Evolutionary conservation across 257 asterid genomes (phyloP).

Genomic region (Nicotiana tomentosiformis): DNA sequence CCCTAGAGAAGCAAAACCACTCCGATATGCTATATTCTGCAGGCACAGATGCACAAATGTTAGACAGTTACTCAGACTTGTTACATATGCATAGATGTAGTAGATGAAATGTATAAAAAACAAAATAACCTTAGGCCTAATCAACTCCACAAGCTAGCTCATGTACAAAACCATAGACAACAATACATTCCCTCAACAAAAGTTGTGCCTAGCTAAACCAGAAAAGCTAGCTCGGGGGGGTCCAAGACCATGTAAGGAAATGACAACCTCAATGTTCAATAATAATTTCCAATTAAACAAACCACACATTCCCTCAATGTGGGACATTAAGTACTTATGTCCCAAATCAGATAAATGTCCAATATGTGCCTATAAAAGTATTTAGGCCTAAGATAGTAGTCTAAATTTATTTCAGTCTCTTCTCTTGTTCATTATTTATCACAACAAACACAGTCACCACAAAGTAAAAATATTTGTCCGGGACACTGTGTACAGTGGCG

Average conservation of each 20-base stretch:
- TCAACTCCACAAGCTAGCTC: not conserved
- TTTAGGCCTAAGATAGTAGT: not conserved
- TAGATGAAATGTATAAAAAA: not conserved
- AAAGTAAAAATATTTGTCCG: not conserved
- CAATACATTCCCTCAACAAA: not conserved
- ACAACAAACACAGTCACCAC: not conserved
- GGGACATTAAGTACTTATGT: not conserved
- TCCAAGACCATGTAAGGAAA: not conserved
- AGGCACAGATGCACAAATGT: not conserved
- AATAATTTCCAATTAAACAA: no score
- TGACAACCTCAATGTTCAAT: not conserved
- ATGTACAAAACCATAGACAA: not conserved
- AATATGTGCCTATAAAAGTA: not conserved
- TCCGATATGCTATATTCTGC: constrained; percentile 9
- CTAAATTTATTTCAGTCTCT: not conserved
- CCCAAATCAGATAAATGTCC: not conserved
- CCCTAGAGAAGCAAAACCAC: constrained; percentile 7
- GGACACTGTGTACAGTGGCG: not conserved
- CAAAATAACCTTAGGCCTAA: not conserved
- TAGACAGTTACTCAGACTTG: not conserved
- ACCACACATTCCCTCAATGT: not conserved
- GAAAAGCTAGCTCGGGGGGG: not conserved
- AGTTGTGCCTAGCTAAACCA: not conserved
- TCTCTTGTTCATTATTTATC: not conserved
- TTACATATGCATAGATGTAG: not conserved